These are phyloP conservation scores for Mortierella sp. DNA, from an alignment of 371 early-diverging fungal genomes.

Conservation along the genomic window DNA sequence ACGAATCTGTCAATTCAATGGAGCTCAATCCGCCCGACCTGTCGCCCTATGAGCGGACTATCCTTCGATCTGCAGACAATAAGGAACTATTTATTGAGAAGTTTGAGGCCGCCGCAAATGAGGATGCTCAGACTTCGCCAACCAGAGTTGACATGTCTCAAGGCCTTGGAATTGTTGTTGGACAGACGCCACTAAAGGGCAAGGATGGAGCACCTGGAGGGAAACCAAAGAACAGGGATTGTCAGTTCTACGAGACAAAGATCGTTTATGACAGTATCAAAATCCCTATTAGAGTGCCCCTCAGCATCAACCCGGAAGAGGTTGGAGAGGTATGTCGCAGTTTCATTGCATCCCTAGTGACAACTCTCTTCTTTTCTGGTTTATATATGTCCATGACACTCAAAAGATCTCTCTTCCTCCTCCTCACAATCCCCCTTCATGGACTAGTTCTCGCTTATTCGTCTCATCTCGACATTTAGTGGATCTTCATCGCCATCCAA, in stretches of 20 bases:
- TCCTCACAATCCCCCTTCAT: slow-evolving; percentile 15
- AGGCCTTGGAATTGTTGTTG: slow-evolving; percentile 45
- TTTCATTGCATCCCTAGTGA: background rate
- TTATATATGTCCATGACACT: background rate
- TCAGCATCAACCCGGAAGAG: slow-evolving; percentile 88
- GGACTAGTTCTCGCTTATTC: slow-evolving; percentile 80
- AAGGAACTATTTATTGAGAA: slow-evolving; percentile 88
- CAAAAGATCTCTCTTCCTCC: background rate
- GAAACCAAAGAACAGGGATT: slow-evolving; percentile 77
- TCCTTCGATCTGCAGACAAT: slow-evolving; percentile 83
- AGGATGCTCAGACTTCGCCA: slow-evolving; percentile 10
- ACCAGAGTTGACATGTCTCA: slow-evolving; percentile 34
- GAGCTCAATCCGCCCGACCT: slow-evolving; percentile 88
- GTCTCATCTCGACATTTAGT: slow-evolving; percentile 78
- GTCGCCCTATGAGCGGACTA: slow-evolving; percentile 77
- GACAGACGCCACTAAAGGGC: slow-evolving; percentile 34
- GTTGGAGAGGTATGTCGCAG: slow-evolving; percentile 82
- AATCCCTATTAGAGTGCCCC: slow-evolving; percentile 87
- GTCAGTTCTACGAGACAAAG: slow-evolving; percentile 87
- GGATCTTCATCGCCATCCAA: slow-evolving; percentile 61
- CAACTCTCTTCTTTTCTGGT: background rate
- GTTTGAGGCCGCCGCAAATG: slow-evolving; percentile 59
- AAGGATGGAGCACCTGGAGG: slow-evolving; percentile 19
- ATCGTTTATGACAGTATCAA: slow-evolving; percentile 84
- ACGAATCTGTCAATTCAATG: slow-evolving; percentile 85